Conservation (phyloP, 1,139 yeast genomes). For the Saccharomyces hybrid region DNA sequence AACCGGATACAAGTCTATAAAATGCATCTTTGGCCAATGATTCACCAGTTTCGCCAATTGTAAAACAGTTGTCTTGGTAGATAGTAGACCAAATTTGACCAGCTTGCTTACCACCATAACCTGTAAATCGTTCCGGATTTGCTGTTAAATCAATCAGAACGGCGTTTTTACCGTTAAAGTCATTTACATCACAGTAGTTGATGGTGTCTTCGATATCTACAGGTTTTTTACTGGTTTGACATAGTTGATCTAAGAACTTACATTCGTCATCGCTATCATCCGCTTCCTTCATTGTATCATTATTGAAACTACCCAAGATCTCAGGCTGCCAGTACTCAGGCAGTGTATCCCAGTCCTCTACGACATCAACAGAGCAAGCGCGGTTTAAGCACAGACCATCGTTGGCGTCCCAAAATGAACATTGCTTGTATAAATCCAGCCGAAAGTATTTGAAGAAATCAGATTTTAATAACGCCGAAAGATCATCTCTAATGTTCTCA, state of each 20-base stretch:
- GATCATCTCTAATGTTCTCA: conserved; percentile 42
- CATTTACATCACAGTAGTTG: conserved; percentile 44
- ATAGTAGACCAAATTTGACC: conserved; percentile 90
- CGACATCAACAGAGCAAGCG: conserved; percentile 88
- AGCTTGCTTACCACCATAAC: conserved; percentile 90
- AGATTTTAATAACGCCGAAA: conserved; percentile 49
- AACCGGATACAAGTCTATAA: conserved; percentile 79
- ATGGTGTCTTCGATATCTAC: conserved; percentile 25
- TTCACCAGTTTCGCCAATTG: conserved; percentile 41
- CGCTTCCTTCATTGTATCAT: conserved; percentile 37
- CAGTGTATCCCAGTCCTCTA: conserved; percentile 54
- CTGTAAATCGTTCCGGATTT: conserved; percentile 95
- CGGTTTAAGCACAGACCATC: conserved; percentile 81
- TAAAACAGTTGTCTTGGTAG: conserved; percentile 85
- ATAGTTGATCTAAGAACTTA: conserved; percentile 31
- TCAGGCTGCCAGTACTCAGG: conserved; percentile 72
- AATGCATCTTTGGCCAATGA: conserved; percentile 85
- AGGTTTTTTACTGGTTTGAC: conserved; percentile 13
- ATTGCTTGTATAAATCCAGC: conserved; percentile 74
- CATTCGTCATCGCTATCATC: conserved; percentile 28
- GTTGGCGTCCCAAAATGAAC: conserved; percentile 82
- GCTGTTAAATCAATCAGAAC: conserved; percentile 80
- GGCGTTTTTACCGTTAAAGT: conserved; percentile 39
- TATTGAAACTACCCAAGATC: conserved; percentile 54
- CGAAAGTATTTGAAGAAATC: conserved; percentile 83